These are phyloP conservation scores for Irpex rosettiformis DNA, from an alignment of 1,284 basidiomycete genomes.

Conservation along the genomic window DNA sequence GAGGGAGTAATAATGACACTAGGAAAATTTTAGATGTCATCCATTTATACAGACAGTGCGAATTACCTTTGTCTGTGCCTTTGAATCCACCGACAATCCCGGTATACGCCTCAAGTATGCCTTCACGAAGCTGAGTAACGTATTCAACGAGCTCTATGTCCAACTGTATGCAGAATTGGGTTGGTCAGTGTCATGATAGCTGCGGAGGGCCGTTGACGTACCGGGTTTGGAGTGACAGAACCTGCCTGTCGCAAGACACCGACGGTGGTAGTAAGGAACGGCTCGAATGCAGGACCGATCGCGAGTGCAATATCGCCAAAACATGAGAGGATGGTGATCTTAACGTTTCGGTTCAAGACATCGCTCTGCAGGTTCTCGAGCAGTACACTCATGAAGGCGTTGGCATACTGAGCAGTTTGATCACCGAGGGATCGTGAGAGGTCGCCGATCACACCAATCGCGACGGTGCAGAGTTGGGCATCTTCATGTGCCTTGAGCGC, in stretches of 20 bases:
- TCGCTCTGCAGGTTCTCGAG: constrained; percentile 92
- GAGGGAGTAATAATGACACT: constrained; percentile 70
- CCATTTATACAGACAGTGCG: neutral
- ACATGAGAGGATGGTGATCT: constrained; percentile 92
- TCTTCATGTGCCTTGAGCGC: constrained; percentile 95
- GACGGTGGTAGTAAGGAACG: constrained; percentile 91
- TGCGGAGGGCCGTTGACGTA: constrained; percentile 36
- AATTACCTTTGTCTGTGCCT: constrained; percentile 72
- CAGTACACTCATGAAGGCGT: constrained; percentile 87
- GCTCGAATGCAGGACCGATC: constrained; percentile 83
- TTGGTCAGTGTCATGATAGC: constrained; percentile 3
- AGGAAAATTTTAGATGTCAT: constrained; percentile 15
- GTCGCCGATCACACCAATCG: constrained; percentile 94
- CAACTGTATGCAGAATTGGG: constrained; percentile 39
- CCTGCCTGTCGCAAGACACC: constrained; percentile 90
- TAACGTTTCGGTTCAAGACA: constrained; percentile 90
- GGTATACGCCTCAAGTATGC: constrained; percentile 95
- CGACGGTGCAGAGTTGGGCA: constrained; percentile 92
- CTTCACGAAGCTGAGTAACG: constrained; percentile 86
- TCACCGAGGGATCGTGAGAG: constrained; percentile 91
- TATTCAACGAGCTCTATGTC: constrained; percentile 94
- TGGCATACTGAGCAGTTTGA: constrained; percentile 78
- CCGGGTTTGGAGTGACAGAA: constrained; percentile 79
- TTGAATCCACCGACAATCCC: constrained; percentile 92
- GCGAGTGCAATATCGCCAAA: constrained; percentile 98